Evolutionary conservation across 768 basidiomycete genomes (phyloP).

Genomic region (Phylloporus scabripes): DNA sequence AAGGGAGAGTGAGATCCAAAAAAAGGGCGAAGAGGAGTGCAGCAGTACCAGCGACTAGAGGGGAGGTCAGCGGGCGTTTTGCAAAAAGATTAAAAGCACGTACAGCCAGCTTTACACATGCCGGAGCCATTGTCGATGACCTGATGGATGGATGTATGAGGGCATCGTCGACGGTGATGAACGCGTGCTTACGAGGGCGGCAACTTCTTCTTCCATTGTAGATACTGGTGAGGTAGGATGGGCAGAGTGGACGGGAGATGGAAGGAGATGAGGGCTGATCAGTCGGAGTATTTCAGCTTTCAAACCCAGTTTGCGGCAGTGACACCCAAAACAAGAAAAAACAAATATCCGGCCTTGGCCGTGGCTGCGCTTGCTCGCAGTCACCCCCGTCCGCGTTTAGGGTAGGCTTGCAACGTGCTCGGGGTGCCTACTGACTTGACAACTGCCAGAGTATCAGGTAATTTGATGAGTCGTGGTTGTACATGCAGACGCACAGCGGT

Average conservation of each 20-base stretch:
- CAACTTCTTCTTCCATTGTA: constrained; percentile 62
- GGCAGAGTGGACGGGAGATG: constrained; percentile 15
- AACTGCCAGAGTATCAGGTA: not conserved
- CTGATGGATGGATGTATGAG: constrained; percentile 31
- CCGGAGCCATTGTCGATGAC: constrained; percentile 94
- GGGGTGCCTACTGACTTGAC: not conserved
- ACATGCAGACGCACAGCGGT: not conserved
- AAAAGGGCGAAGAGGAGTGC: not conserved
- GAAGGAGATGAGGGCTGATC: constrained; percentile 18
- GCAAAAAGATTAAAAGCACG: constrained; percentile 32
- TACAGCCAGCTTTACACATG: constrained; percentile 99
- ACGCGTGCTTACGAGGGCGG: constrained; percentile 40
- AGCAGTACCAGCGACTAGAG: constrained; percentile 57
- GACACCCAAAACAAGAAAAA: constrained; percentile 16
- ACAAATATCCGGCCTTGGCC: constrained; percentile 6
- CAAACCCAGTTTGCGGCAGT: constrained; percentile 15
- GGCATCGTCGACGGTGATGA: not conserved
- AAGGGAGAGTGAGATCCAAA: constrained; percentile 17
- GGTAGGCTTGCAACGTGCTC: not conserved
- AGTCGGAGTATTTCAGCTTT: constrained; percentile 25
- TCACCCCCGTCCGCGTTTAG: not conserved
- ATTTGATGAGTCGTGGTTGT: not conserved
- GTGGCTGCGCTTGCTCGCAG: constrained; percentile 1
- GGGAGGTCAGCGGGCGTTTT: constrained; percentile 18
- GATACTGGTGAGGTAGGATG: constrained; percentile 21